phyloP scores from a whole-genome alignment of 1,284 basidiomycete species.

The Trametes versicolor region DNA sequence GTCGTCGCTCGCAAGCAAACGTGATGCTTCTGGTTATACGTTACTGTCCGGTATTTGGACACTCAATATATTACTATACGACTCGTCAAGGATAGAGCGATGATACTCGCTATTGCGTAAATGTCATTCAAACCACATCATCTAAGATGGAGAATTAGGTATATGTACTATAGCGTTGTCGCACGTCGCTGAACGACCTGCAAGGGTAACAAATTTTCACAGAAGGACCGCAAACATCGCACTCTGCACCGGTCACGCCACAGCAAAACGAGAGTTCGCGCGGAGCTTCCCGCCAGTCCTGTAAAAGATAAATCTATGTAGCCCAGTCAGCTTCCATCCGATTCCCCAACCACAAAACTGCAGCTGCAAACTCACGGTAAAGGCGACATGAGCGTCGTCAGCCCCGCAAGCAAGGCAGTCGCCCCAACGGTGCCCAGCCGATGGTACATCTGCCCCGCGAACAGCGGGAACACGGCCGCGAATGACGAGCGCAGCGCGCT shows the following conservation, averaged over 20 bases:
- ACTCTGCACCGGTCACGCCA: not conserved
- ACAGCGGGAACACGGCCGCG: conserved; percentile 78
- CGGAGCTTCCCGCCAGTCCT: conserved; percentile 51
- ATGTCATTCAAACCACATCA: too few species aligned
- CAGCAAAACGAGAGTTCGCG: conserved; percentile 49
- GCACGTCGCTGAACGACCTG: not conserved
- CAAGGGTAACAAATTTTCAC: not conserved
- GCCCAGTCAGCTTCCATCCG: not conserved
- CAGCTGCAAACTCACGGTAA: conserved; percentile 80
- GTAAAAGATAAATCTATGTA: conserved; percentile 51
- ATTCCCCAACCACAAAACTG: conserved; percentile 46
- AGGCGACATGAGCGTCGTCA: conserved; percentile 74
- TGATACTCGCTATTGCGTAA: too few species aligned
- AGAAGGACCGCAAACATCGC: not conserved
- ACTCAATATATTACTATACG: too few species aligned
- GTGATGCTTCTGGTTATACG: too few species aligned
- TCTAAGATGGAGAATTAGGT: too few species aligned
- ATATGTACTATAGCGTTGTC: not conserved
- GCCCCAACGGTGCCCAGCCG: conserved; percentile 78
- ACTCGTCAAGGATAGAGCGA: too few species aligned
- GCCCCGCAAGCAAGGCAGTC: conserved; percentile 75
- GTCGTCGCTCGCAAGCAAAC: too few species aligned
- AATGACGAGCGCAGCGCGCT: conserved; percentile 72
- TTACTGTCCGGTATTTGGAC: too few species aligned
- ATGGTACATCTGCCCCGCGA: conserved; percentile 67